A percentile compares a stretch with the other conserved stretches of the same genome.
Conservation (phyloP, 116 monocot species). For the Phalaenopsis hybrid region DNA sequence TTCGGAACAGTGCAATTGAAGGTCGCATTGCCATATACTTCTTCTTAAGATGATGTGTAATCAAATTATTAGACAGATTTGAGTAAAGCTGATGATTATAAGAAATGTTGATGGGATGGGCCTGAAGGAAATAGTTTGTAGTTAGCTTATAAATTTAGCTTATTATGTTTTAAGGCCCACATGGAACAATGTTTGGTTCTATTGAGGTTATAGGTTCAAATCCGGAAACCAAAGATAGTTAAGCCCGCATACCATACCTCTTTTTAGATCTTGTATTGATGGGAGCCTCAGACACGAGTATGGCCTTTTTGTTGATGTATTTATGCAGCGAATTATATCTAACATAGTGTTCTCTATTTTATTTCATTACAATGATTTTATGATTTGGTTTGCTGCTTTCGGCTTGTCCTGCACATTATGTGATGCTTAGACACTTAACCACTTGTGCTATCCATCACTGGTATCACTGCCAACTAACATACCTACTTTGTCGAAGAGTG, state of each 20-base stretch:
- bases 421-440: neutral
- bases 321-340: neutral
- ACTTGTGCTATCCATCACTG: slow-evolving; percentile 14
- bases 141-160: too few species aligned
- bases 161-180: too few species aligned
- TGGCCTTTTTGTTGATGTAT: neutral
- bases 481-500: slow-evolving; percentile 9
- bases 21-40: too few species aligned
- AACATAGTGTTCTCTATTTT: neutral
- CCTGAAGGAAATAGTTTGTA: too few species aligned
- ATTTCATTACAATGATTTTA: neutral
- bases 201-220: too few species aligned
- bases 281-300: neutral
- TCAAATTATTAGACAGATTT: neutral
- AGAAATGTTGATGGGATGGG: neutral
- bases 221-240: too few species aligned
- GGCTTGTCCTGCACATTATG: neutral
- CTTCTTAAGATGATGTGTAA: too few species aligned
- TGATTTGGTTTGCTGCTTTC: neutral
- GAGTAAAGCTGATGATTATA: neutral
- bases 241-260: too few species aligned
- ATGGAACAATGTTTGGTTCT: too few species aligned
- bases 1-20: too few species aligned
- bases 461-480: slow-evolving; percentile 43
- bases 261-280: neutral